Conservation (phyloP, 805 yeast genomes). For the Candida insectalens region DNA sequence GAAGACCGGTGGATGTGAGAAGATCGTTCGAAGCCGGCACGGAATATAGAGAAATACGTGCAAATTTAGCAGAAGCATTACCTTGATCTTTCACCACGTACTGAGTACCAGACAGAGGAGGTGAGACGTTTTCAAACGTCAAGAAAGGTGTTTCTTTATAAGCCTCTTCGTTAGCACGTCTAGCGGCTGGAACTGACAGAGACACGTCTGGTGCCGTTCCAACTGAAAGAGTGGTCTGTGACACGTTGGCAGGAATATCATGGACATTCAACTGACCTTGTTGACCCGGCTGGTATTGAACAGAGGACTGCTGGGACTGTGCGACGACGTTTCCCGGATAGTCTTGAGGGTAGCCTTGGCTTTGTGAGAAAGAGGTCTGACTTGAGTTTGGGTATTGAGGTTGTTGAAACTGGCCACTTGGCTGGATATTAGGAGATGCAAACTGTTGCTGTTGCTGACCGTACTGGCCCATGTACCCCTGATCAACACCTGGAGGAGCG, state of each 20-base stretch:
- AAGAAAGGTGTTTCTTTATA: slow-evolving; percentile 39
- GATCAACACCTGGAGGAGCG: slow-evolving; percentile 8
- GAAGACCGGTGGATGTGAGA: slow-evolving; percentile 61
- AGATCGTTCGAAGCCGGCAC: slow-evolving; percentile 69
- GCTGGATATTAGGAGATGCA: slow-evolving; percentile 2
- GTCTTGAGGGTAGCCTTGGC: neutral
- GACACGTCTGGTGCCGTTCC: neutral
- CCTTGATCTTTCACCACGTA: slow-evolving; percentile 74
- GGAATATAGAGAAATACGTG: slow-evolving; percentile 72
- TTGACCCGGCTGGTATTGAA: neutral
- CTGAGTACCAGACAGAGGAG: slow-evolving; percentile 75
- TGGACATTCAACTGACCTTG: neutral
- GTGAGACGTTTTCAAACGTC: slow-evolving; percentile 68
- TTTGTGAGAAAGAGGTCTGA: neutral
- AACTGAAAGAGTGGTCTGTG: neutral
- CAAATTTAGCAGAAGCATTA: slow-evolving; percentile 68
- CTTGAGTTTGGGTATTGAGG: neutral
- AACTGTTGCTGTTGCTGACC: slow-evolving; percentile 7
- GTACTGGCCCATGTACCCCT: neutral
- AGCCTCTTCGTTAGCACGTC: slow-evolving; percentile 24
- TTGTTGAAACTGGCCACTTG: neutral
- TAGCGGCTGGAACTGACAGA: slow-evolving; percentile 29
- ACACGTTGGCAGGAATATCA: too few relatives aligned
- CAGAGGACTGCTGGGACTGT: neutral
- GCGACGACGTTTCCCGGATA: neutral